Base-by-base conservation (phyloP, 108 stramenopile species). In the Licmophora abbreviata region DNA sequence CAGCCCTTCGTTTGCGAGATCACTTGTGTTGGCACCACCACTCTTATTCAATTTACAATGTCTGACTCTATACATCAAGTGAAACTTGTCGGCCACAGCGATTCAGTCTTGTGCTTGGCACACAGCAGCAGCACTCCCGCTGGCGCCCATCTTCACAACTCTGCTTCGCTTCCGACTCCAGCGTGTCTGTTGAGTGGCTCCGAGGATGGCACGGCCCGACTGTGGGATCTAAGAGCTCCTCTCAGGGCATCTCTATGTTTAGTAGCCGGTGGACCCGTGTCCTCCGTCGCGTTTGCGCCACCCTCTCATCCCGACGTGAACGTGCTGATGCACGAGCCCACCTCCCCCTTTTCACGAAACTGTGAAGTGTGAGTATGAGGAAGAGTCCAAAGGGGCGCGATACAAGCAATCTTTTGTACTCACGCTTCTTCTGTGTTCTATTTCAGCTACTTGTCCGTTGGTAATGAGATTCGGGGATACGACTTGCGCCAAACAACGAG, bases 151-250 rank as follows among this genome's bases (percentile, higher is more conserved):
- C 15, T 1, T 40, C 15, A 40, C 20, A 40, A 15, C 15, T 20
- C 38, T 18, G 20, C 20, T 40, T 40, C 18, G 3, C 38, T 18
- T n/a, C n/a, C n/a, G n/a, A n/a, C n/a, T n/a, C n/a, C n/a, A n/a
- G n/a, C n/a, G n/a, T n/a, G n/a, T 40, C 5, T 88, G 34, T 55
- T 85, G 29, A 84, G 83, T 54, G 88, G 88, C 28, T 83, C 83
- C 1, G 80, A 81, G 52, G 88, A 85, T 73, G 79, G 76, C 17
- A 85, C 88, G 12, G 81, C 78, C 23, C 76, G 88, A 6, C 61
- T 89, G 3, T 89, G 88, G 88, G 83, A 84, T 59, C 48, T 88
- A 3, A 40, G 38, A 20, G 20, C 38, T 2, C 18, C 18, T 40
- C 18, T 40, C 3, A 15, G 38, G 2, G 38, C 38, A 18, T 2